These are phyloP conservation scores for Schizosaccharomyces pombe DNA, from an alignment of 805 yeast species.

Conservation along the genomic window DNA sequence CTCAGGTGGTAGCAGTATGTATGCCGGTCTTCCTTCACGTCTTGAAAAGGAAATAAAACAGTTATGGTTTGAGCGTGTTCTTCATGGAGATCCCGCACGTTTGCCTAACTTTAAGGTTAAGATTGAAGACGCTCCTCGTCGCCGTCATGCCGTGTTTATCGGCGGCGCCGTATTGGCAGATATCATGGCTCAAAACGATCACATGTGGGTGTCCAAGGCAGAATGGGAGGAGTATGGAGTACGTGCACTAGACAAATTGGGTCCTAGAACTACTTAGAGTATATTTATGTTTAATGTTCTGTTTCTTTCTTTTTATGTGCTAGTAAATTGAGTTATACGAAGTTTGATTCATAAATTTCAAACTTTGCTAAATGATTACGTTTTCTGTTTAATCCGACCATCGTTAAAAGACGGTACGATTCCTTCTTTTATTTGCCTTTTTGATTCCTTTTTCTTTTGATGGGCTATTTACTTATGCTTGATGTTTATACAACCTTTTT, in stretches of 20 bases:
- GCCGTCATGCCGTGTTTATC: slow-evolving; percentile 94
- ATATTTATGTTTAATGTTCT: background rate
- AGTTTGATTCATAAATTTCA: too few relatives aligned
- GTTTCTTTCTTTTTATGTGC: background rate
- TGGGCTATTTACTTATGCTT: too few relatives aligned
- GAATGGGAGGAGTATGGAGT: slow-evolving; percentile 98
- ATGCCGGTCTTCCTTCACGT: slow-evolving; percentile 91
- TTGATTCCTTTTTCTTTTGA: too few relatives aligned
- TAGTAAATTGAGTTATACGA: too few relatives aligned
- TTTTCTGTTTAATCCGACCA: too few relatives aligned
- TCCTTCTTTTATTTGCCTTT: too few relatives aligned
- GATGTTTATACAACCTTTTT: too few relatives aligned
- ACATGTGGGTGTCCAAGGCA: slow-evolving; percentile 87
- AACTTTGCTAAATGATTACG: too few relatives aligned
- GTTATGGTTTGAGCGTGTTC: slow-evolving; percentile 74
- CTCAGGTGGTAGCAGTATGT: slow-evolving; percentile 96
- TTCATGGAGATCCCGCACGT: slow-evolving; percentile 67
- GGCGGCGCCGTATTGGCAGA: slow-evolving; percentile 97
- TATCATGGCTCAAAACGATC: slow-evolving; percentile 95
- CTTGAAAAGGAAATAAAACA: slow-evolving; percentile 90
- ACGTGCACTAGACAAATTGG: slow-evolving; percentile 60
- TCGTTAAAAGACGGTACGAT: too few relatives aligned
- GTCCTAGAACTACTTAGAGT: slow-evolving; percentile 25
- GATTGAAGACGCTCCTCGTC: slow-evolving; percentile 96
- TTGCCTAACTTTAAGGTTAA: slow-evolving; percentile 71